These are phyloP conservation scores for Rutstroemia sp. DNA, from an alignment of 2,329 filamentous ascomycete genomes.

Conservation along the genomic window DNA sequence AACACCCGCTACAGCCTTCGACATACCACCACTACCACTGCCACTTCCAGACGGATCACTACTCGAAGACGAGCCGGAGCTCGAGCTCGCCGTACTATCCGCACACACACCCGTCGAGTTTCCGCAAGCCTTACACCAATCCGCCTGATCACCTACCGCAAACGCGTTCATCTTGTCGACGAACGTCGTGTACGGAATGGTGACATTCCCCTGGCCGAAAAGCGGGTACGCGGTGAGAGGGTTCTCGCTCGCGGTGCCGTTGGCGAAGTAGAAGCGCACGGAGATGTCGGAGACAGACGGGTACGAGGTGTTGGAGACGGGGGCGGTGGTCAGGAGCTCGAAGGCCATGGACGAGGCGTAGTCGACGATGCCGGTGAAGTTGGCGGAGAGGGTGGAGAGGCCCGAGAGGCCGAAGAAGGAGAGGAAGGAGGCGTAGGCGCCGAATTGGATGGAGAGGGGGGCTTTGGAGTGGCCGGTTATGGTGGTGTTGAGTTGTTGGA, in stretches of 20 bases:
- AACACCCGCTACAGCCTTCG: conserved; percentile 68
- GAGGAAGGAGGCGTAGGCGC: conserved; percentile 54
- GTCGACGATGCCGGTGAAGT: conserved; percentile 59
- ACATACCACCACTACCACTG: conserved; percentile 37
- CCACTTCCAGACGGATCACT: conserved; percentile 15
- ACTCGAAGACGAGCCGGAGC: conserved; percentile 21
- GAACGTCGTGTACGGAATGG: conserved; percentile 65
- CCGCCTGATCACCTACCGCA: conserved; percentile 52
- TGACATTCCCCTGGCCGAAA: conserved; percentile 48
- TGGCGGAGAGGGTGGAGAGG: conserved; percentile 32
- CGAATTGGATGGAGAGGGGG: conserved; percentile 48
- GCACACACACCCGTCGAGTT: conserved; percentile 64
- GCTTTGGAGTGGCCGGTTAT: conserved; percentile 37
- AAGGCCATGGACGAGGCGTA: conserved; percentile 79
- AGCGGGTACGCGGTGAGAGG: conserved; percentile 44
- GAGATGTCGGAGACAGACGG: conserved; percentile 42
- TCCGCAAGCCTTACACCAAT: conserved; percentile 73
- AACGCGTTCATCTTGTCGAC: conserved; percentile 54
- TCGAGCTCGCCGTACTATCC: conserved; percentile 30
- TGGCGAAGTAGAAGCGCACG: conserved; percentile 55
- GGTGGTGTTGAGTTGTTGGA: conserved; percentile 46
- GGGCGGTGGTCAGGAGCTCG: conserved; percentile 57
- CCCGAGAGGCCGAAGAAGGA: conserved; percentile 55
- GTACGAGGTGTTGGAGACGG: conserved; percentile 37
- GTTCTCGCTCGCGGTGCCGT: conserved; percentile 43